Base-by-base conservation (phyloP, 2,329 filamentous ascomycete species). In the Claviceps pazoutovae region DNA sequence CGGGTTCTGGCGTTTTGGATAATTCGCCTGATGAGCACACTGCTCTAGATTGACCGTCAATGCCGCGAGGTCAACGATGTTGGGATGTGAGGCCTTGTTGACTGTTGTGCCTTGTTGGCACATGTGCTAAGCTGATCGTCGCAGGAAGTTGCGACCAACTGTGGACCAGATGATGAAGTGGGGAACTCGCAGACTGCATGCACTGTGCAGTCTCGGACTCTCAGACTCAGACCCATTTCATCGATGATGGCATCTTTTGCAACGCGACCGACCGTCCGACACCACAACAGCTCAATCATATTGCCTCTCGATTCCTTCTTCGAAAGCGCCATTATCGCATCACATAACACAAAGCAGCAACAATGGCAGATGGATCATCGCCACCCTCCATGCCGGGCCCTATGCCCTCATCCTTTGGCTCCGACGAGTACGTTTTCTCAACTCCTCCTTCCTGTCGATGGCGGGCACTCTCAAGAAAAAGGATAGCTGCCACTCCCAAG, bases 401-500 rank as follows among this genome's bases (percentile, higher is more conserved):
- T 13, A 73, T 90, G 62, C 87, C 88, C 59, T 91, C 87, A 61
- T 93, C 87, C 39, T 93, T 93, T 66, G 87, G 91, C 74, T 75
- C 76, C 42, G 74, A 91, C 65, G 68, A 70, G 84, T 88, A 74
- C 61, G 79, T 71, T 47, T 11, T 17, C 23, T 14, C 19, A 4
- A 4, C 9, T 2, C 23, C 26, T 26, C n/a, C 19, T 11, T 9
- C 14, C 17, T n/a, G 23, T 30, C 30, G 30, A 37, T 37, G 30
- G 2, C 34, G 5, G 14, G 11, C 16, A 4, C 2, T n/a, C n/a
- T 16, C 43, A 46, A 46, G 43, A 45, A 11, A 30, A 30, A 4
- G 30, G 30, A 30, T 30, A 11, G 30, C 30, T 9, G 8, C 9
- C 9, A 9, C 30, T 11, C 30, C 30, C 30, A 30, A 30, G 30